These are phyloP conservation scores for Quercus aquifolioides DNA, from an alignment of 306 rosid species.

Conservation along the genomic window DNA sequence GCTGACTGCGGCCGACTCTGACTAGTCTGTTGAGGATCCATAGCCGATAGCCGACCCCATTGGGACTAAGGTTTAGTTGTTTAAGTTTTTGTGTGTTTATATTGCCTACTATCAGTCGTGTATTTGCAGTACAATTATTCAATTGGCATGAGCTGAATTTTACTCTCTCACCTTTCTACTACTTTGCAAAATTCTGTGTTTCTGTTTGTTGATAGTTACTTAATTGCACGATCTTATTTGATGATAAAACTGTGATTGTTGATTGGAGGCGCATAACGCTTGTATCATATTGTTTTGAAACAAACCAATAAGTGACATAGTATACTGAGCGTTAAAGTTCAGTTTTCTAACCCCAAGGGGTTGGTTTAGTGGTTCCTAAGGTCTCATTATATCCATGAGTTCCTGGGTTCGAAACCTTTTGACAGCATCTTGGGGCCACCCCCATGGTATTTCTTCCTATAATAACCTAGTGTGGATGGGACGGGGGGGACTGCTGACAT, in stretches of 20 bases:
- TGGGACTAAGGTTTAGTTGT: too few species aligned
- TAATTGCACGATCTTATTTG: not conserved
- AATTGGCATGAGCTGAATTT: not conserved
- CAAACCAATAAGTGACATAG: not conserved
- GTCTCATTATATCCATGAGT: too few species aligned
- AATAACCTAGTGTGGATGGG: too few species aligned
- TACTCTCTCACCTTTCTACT: not conserved
- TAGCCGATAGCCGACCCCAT: too few species aligned
- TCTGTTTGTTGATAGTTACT: not conserved
- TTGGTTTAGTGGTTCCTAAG: too few species aligned
- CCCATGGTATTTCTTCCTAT: too few species aligned
- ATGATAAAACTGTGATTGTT: not conserved
- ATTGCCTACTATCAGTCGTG: not conserved
- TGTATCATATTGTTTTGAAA: not conserved
- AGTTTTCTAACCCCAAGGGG: too few species aligned
- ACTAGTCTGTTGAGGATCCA: too few species aligned
- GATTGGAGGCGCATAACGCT: not conserved
- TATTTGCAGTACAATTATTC: not conserved
- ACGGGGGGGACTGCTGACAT: too few species aligned
- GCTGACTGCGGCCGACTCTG: too few species aligned
- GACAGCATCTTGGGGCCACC: too few species aligned
- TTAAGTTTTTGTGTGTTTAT: not conserved
- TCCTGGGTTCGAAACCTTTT: too few species aligned
- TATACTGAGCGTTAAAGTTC: not conserved
- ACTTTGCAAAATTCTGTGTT: not conserved